These are phyloP conservation scores for Calonectria fujianensis DNA, from an alignment of 2,329 filamentous ascomycete genomes.

Conservation along the genomic window DNA sequence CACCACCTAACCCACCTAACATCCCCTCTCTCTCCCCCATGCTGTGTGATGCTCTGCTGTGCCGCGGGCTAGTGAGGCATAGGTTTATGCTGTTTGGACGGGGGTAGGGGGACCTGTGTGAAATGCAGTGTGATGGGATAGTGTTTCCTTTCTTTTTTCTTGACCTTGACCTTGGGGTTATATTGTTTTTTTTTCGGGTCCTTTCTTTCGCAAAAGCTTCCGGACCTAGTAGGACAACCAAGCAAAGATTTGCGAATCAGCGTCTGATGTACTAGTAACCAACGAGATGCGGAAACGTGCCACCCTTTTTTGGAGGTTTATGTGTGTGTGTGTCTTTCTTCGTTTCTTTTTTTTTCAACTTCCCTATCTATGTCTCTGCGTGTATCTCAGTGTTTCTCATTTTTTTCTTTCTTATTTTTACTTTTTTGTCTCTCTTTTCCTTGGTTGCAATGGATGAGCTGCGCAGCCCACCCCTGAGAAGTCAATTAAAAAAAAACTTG, in stretches of 20 bases:
- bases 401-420: neutral
- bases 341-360: neutral
- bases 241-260: slow-evolving; percentile 16
- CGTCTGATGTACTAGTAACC: slow-evolving; percentile 2
- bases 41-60: neutral
- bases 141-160: slow-evolving; percentile 9
- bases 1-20: neutral
- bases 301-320: neutral
- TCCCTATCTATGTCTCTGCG: neutral
- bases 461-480: neutral
- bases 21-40: neutral
- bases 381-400: neutral
- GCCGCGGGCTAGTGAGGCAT: slow-evolving; percentile 6
- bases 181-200: neutral
- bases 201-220: neutral
- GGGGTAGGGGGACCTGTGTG: neutral
- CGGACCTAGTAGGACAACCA: neutral
- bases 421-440: too few species aligned
- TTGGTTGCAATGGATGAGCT: too few species aligned
- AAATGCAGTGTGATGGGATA: slow-evolving; percentile 9
- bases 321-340: neutral
- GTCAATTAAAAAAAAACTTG: slow-evolving; percentile 2
- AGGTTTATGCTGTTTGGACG: neutral
- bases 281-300: neutral
- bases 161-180: neutral